Evolutionary conservation across 208 protist genomes (phyloP), one percentile per base, ranked within the genome.

Genomic region (Leishmania arabica): DNA sequence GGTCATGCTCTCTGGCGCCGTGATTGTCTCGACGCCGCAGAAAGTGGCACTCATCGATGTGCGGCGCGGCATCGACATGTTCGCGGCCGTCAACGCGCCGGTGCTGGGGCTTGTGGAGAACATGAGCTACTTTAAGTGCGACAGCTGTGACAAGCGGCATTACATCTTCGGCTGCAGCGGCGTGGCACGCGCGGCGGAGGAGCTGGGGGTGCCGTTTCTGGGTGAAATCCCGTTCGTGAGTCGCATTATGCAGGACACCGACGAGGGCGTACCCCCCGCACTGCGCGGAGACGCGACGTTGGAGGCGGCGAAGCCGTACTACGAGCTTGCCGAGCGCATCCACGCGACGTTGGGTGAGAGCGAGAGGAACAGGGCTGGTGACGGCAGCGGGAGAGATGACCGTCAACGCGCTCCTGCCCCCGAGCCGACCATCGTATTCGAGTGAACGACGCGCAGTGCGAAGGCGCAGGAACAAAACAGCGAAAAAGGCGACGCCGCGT

Each of bases 111-210:
- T 99, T 1, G 95, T 99, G 56, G 98, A 99, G 90, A 99, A 99
- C 89, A 99, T 99, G 99, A 98, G 94, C 83, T 95, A 99, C 89
- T 99, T 99, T 83, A n/a, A 90, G n/a, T 99, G 98, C 89, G 89
- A 91, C 66, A 84, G 93, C 40, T 99, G 98, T 83, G 80, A 84
- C 24, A 89, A 95, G 78, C 84, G 85, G 68, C 92, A 97, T 84
- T 88, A 98, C 91, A 87, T 99, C 42, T 99, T 99, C 85, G 97
- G 98, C 81, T 75, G 97, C 62, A 93, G 90, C 11, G 97, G 97
- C 37, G 98, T 98, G 7, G 88, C 89, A 51, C 82, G 88, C 5
- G 94, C 91, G 54, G 97, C 97, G 45, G 79, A 95, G 72, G 95
- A 98, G 87, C 80, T 99, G 69, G 79, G 85, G 7, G 89, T 99